Base-by-base conservation (phyloP, 2,329 filamentous ascomycete species). In the Monosporascus sp. region DNA sequence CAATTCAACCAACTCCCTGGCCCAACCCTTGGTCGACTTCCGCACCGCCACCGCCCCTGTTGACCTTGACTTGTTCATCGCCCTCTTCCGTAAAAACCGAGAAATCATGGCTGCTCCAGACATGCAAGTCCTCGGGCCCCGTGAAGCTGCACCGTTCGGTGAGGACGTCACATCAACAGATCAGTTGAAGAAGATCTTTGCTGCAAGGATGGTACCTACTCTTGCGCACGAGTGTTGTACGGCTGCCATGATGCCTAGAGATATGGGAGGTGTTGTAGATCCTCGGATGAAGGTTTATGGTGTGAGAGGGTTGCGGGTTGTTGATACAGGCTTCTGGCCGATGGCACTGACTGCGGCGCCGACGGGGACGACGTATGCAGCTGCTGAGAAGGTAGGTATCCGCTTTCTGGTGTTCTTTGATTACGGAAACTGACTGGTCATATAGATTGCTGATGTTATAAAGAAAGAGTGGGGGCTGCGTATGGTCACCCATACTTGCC, bases 221-320 rank as follows among this genome's bases (percentile, higher is more conserved):
- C 62, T 64, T 47, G 64, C 59, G 15, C 67, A 70, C 51, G 63
- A 62, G 22, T 64, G 60, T 50, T 65, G 66, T 39, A 68, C 64
- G 3, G 63, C 64, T 1, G 50, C 56, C 15, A 77, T 79, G 69
- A 64, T 77, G 50, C 71, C 70, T 8, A 65, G 66, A 6, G 67
- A 67, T 3, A 63, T 72, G 1, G 76, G 75, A 3, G 76, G 75
- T 22, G 72, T 78, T 14, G 74, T 77, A 0, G 71, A 74, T 54
- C 61, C 62, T 1, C 57, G 54, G 54, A 57, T 64, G 48, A 55
- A 48, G 7, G 59, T 61, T 6, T 51, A 61, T 25, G 57, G 59
- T 17, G 51, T 54, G 15, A 36, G 49, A 18, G 50, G 51, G 18
- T 46, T 59, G 41, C 52, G 58, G 24, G 57, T 59, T 22, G 38